phyloP scores from a whole-genome alignment of 169 alveolate genomes.

The Theileria parva region DNA sequence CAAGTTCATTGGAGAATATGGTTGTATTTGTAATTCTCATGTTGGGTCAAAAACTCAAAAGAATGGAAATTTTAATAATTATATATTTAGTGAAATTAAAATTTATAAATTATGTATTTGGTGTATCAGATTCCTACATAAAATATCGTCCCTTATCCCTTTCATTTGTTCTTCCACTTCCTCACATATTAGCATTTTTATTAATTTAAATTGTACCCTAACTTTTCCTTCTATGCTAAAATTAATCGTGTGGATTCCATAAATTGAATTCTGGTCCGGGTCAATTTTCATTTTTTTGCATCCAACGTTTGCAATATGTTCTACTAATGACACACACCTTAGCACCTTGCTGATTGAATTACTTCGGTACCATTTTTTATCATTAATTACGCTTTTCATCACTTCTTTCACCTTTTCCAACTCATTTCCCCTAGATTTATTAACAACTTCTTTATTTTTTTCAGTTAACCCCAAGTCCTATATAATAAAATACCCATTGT shows the following conservation, averaged over 20 bases:
- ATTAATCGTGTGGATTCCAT: background rate
- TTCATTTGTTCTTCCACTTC: background rate
- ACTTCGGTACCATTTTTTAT: background rate
- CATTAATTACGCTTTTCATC: background rate
- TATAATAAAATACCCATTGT: background rate
- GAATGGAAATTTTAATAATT: background rate
- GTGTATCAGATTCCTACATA: background rate
- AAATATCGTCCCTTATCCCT: background rate
- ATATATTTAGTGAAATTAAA: too few relatives aligned
- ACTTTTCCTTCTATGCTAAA: background rate
- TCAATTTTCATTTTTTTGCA: background rate
- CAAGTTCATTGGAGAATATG: background rate
- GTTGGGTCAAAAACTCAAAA: slow-evolving; percentile 1
- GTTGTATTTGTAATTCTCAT: background rate
- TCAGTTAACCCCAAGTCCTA: background rate
- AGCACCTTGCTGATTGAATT: background rate
- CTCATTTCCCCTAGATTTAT: background rate
- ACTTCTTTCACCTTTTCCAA: background rate
- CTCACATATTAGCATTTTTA: background rate
- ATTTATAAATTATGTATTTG: background rate
- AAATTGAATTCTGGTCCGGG: background rate
- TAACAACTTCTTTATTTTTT: background rate
- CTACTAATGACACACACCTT: background rate
- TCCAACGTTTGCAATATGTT: background rate
- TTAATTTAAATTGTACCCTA: background rate